Conservation (phyloP, 2,329 filamentous ascomycete species). For the Phialocephala subalpina region DNA sequence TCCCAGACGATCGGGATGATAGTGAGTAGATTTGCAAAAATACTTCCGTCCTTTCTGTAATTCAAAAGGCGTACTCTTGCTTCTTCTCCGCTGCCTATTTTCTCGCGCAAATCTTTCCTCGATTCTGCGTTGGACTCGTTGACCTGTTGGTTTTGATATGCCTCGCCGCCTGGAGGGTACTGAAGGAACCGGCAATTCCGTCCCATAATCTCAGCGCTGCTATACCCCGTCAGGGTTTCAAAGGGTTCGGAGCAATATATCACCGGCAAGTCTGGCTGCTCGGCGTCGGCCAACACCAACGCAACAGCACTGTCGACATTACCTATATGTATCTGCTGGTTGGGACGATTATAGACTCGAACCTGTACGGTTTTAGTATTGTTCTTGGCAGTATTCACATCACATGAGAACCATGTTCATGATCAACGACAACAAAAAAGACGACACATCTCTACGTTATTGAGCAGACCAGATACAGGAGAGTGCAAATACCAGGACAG, state of each 20-base stretch:
- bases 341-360: constrained; percentile 77
- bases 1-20: constrained; percentile 93
- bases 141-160: constrained; percentile 75
- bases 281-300: constrained; percentile 92
- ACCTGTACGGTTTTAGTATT: constrained; percentile 27
- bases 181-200: constrained; percentile 95
- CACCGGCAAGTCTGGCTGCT: constrained; percentile 88
- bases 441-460: not conserved
- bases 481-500: too few species aligned
- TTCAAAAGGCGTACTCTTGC: constrained; percentile 93
- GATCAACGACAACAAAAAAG: too few species aligned
- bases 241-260: constrained; percentile 96
- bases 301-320: constrained; percentile 92
- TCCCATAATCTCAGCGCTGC: constrained; percentile 83
- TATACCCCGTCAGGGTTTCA: constrained; percentile 89
- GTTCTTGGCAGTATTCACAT: not conserved
- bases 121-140: constrained; percentile 88
- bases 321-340: constrained; percentile 86
- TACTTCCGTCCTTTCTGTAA: constrained; percentile 90
- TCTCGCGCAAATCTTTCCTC: constrained; percentile 82
- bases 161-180: constrained; percentile 76
- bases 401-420: not conserved
- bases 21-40: constrained; percentile 90
- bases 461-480: too few species aligned
- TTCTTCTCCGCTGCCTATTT: constrained; percentile 75